Evolutionary conservation across 441 rosid genomes (phyloP).

Genomic region (Omphalea diandra): DNA sequence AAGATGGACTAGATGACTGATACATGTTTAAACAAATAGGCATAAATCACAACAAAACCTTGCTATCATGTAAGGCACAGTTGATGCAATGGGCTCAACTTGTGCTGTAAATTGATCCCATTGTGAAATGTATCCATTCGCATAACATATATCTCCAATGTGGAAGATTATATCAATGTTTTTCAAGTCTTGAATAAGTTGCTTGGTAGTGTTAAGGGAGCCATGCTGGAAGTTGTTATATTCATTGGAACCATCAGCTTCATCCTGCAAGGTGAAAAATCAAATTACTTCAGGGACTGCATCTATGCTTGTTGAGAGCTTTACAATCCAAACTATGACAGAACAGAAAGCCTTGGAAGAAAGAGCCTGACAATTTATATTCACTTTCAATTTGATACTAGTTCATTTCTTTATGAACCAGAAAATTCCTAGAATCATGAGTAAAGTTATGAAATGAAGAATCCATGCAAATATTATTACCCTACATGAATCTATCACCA

Average conservation of each 20-base stretch:
- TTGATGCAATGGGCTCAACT: slow-evolving; percentile 75
- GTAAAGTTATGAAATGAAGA: background rate
- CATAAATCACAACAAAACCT: slow-evolving; percentile 44
- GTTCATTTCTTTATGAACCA: background rate
- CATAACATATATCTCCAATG: slow-evolving; percentile 81
- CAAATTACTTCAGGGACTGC: slow-evolving; percentile 12
- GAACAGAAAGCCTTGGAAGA: background rate
- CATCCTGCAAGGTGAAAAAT: slow-evolving; percentile 46
- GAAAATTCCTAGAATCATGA: background rate
- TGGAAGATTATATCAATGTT: slow-evolving; percentile 72
- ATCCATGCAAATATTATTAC: background rate
- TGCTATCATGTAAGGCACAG: slow-evolving; percentile 81
- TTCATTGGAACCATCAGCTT: slow-evolving; percentile 76
- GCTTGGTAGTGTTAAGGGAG: slow-evolving; percentile 74
- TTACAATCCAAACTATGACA: background rate
- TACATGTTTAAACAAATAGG: background rate
- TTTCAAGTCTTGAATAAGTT: slow-evolving; percentile 59
- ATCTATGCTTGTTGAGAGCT: slow-evolving; percentile 1
- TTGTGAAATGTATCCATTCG: slow-evolving; percentile 76
- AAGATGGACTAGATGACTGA: slow-evolving; percentile 13
- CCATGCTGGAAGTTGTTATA: slow-evolving; percentile 61
- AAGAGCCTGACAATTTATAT: background rate
- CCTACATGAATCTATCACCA: background rate
- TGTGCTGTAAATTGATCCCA: slow-evolving; percentile 89
- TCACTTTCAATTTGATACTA: background rate